Base-by-base conservation (phyloP, 345 rosid species). In the Brassica cretica region DNA sequence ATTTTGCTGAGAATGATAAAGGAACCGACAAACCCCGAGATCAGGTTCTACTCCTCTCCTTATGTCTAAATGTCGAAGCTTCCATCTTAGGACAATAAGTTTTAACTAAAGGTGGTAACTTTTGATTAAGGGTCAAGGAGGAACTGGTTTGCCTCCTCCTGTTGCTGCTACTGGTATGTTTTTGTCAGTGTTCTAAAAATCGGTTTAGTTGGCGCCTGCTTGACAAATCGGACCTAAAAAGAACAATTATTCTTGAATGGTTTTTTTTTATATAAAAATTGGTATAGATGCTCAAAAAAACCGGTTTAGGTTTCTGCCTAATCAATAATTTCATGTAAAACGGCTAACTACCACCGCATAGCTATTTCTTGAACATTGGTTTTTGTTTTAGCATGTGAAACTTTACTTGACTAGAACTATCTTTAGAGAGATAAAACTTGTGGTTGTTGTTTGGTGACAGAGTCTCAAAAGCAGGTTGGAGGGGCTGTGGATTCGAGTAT, bases 1-100 rank as follows among this genome's bases (percentile, higher is more conserved):
- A 93, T 93, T 95, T 95, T 78, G 98, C 99, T 15, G 99, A 95
- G 87, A 95, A 95, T 86, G 98, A 95, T 79, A 95, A 93, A 86
- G 93, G 93, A 60, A 80, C 87, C 62, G 98, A 89, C 72, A 88
- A 87, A 80, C 83, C 86, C 65, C 85, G 89, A 62, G 97, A 91
- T 71, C 98, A 90, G 92, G 96, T 91, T 68, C 90, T 67, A 71
- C 64, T 55, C 19, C 10, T 68, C 56, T 27, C 60, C 75, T n/a
- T 2, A n/a, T n/a, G 18, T 51, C 56, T 51, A 51, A 51, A 51
- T 51, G 18, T 51, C 2, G 8, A n/a, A 51, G 56, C 56, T 51
- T n/a, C 15, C 0, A 5, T 51, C 19, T 5, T n/a, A 41, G 2
- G 8, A 27, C 30, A 27, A 4, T 10, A 41, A 41, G 49, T 41